Percentiles rank a stretch among this genome's conserved stretches.
Evolutionary conservation across 768 basidiomycete species (phyloP).

Genomic region (Auriscalpium vulgare): DNA sequence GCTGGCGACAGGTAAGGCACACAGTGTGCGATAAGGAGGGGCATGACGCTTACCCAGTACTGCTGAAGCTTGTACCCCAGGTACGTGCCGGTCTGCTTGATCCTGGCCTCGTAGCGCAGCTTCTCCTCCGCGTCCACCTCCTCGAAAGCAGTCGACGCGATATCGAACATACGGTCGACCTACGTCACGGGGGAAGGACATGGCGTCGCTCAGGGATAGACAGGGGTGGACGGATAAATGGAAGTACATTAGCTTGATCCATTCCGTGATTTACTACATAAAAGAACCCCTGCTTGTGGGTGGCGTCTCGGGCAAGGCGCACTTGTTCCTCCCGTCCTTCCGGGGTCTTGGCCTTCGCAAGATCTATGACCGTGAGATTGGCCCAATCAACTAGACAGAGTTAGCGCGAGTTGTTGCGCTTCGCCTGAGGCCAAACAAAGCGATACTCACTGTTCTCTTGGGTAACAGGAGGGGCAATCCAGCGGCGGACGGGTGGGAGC

Average conservation of each 20-base stretch:
- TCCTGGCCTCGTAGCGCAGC: slow-evolving; percentile 17
- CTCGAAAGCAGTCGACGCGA: slow-evolving; percentile 27
- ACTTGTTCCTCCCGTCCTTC: slow-evolving; percentile 26
- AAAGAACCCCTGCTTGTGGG: slow-evolving; percentile 33
- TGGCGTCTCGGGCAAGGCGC: slow-evolving; percentile 24
- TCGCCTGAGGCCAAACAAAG: neutral
- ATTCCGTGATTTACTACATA: slow-evolving; percentile 44
- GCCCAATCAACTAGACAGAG: slow-evolving; percentile 27
- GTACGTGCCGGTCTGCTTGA: slow-evolving; percentile 37
- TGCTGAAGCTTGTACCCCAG: slow-evolving; percentile 49
- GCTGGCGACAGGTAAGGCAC: slow-evolving; percentile 26
- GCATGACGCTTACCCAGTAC: slow-evolving; percentile 37
- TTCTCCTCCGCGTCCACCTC: slow-evolving; percentile 28
- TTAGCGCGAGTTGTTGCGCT: neutral
- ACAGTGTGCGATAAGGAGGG: neutral
- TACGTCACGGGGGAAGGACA: neutral
- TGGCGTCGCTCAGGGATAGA: neutral
- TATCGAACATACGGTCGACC: slow-evolving; percentile 28
- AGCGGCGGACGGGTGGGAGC: slow-evolving; percentile 15
- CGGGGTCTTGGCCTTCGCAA: slow-evolving; percentile 24
- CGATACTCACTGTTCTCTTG: slow-evolving; percentile 13
- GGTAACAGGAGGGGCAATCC: slow-evolving; percentile 19
- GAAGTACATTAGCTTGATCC: slow-evolving; percentile 30
- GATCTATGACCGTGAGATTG: slow-evolving; percentile 26
- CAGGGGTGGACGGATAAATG: neutral